These are phyloP conservation scores for Xylariomycetidae sp. DNA, from an alignment of 2,329 filamentous ascomycete genomes.

Conservation along the genomic window DNA sequence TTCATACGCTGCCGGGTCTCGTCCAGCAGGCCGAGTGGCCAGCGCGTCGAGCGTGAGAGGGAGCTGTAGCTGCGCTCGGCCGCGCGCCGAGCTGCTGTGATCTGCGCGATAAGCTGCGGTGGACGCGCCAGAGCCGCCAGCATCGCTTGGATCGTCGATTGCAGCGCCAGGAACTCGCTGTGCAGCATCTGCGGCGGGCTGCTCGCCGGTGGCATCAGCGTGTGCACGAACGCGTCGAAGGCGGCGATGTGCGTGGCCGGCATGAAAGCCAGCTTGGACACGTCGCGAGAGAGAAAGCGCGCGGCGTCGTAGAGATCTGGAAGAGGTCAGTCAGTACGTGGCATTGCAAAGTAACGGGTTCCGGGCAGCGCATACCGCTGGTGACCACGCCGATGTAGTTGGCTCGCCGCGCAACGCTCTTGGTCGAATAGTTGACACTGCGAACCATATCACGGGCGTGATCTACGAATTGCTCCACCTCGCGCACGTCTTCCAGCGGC, in stretches of 20 bases:
- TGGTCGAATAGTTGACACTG: conserved; percentile 75
- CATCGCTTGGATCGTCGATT: conserved; percentile 77
- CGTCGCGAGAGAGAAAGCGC: conserved; percentile 44
- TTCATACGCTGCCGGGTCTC: conserved; percentile 78
- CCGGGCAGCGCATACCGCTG: conserved; percentile 40
- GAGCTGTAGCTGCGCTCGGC: conserved; percentile 74
- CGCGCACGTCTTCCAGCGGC: conserved; percentile 73
- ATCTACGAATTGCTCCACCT: conserved; percentile 89
- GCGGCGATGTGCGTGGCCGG: conserved; percentile 63
- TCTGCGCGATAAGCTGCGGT: conserved; percentile 68
- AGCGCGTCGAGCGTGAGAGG: conserved; percentile 66
- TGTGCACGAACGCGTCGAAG: conserved; percentile 64
- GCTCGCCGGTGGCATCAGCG: conserved; percentile 60
- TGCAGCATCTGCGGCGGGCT: conserved; percentile 71
- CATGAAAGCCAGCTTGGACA: conserved; percentile 58
- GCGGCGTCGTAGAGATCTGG: conserved; percentile 65
- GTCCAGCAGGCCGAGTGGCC: conserved; percentile 77
- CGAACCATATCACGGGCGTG: conserved; percentile 87
- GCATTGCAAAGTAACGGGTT: too few relatives aligned
- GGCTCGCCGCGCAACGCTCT: conserved; percentile 72
- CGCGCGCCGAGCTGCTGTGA: conserved; percentile 65
- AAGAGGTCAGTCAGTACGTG: too few relatives aligned
- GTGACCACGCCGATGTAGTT: conserved; percentile 64
- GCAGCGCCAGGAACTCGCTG: conserved; percentile 69
- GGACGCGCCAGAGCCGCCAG: conserved; percentile 74